Evolutionary conservation across 1,139 yeast genomes (phyloP).

Genomic region (Nakaseomyces bracarensis): DNA sequence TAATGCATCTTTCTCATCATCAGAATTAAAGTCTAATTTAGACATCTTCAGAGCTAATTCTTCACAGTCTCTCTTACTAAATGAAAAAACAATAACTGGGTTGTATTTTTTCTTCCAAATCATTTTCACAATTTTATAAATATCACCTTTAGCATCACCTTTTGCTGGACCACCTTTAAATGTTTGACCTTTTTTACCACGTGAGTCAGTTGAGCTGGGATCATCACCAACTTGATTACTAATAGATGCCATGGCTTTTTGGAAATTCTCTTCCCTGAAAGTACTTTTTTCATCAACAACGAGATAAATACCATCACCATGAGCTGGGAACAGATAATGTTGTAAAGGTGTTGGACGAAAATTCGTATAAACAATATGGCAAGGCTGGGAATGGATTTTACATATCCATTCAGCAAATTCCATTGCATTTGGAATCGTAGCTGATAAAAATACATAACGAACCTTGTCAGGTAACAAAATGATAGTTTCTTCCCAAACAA

Average conservation of each 20-base stretch:
- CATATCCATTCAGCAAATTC: constrained; percentile 99
- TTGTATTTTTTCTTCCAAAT: constrained; percentile 91
- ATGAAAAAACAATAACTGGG: constrained; percentile 96
- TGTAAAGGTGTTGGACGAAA: constrained; percentile 98
- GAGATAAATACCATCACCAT: constrained; percentile 93
- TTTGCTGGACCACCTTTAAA: constrained; percentile 69
- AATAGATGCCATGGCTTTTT: constrained; percentile 94
- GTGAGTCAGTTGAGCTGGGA: constrained; percentile 49
- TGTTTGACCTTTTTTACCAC: constrained; percentile 76
- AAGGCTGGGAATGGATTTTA: constrained; percentile 88
- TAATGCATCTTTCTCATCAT: constrained; percentile 84
- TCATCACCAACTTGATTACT: constrained; percentile 80
- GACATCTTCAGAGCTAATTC: constrained; percentile 89
- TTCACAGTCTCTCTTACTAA: constrained; percentile 95
- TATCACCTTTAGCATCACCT: constrained; percentile 79
- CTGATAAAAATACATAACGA: constrained; percentile 77
- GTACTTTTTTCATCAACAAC: constrained; percentile 97
- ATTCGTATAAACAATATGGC: constrained; percentile 97
- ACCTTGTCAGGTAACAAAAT: constrained; percentile 93
- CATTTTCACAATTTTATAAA: constrained; percentile 95
- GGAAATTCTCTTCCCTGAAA: constrained; percentile 95
- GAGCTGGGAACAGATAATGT: constrained; percentile 93
- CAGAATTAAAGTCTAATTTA: constrained; percentile 83
- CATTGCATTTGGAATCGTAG: constrained; percentile 97
- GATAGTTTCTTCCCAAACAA: constrained; percentile 98